phyloP scores from a whole-genome alignment of 2,329 filamentous ascomycete species.

The Aureobasidium melanogenum region DNA sequence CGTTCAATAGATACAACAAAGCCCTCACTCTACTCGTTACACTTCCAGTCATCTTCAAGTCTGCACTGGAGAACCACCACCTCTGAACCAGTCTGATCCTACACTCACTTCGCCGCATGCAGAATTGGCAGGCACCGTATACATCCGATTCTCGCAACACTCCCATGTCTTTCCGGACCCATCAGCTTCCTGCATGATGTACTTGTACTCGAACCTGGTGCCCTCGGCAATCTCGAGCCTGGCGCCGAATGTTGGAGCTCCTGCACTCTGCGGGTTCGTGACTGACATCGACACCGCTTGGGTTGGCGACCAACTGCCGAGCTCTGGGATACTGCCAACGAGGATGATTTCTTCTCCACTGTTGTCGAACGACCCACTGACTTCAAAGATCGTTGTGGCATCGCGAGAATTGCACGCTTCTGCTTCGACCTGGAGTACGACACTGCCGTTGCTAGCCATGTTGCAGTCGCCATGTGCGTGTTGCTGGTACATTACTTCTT shows the following conservation, averaged over 20 bases:
- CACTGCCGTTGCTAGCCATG: conserved; percentile 14
- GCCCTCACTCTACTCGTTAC: not conserved
- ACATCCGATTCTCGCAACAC: conserved; percentile 19
- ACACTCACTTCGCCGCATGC: not conserved
- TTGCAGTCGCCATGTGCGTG: conserved; percentile 21
- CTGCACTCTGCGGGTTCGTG: conserved; percentile 48
- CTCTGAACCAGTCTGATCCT: not conserved
- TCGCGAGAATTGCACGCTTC: not conserved
- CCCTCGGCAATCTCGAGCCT: conserved; percentile 48
- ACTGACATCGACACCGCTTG: conserved; percentile 51
- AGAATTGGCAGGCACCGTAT: not conserved
- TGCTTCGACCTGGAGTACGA: not conserved
- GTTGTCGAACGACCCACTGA: conserved; percentile 34
- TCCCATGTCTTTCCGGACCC: conserved; percentile 53
- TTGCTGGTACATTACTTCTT: conserved; percentile 15
- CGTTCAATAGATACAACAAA: not conserved
- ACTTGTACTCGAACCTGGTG: conserved; percentile 57
- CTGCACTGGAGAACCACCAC: not conserved
- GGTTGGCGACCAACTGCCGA: conserved; percentile 50
- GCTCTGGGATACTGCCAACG: conserved; percentile 47
- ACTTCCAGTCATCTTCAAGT: not conserved
- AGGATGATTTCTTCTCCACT: conserved; percentile 58
- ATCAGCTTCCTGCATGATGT: conserved; percentile 48
- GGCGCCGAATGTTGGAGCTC: conserved; percentile 34
- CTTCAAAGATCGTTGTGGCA: not conserved